phyloP scores from a whole-genome alignment of 352 stramenopile genomes.

The Phytopythium vexans region DNA sequence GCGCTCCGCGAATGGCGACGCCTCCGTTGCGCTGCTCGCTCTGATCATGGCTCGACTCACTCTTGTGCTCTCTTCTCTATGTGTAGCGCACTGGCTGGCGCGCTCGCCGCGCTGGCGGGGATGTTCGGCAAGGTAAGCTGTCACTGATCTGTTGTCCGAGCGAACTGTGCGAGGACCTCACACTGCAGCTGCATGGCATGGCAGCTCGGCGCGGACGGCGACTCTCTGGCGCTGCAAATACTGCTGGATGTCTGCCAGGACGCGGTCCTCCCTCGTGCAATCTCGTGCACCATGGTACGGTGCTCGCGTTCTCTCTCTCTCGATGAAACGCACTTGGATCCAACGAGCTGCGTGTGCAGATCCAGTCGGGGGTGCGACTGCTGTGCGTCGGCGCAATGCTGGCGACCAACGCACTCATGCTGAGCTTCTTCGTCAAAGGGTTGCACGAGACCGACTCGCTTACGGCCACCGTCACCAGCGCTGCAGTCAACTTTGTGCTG shows the following conservation, averaged over 20 bases:
- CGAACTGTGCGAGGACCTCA: neutral
- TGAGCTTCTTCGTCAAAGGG: conserved; percentile 77
- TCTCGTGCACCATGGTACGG: conserved; percentile 13
- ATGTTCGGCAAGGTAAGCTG: conserved; percentile 47
- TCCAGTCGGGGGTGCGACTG: conserved; percentile 32
- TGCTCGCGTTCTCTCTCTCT: neutral
- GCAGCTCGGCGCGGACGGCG: conserved; percentile 35
- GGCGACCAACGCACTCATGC: conserved; percentile 67
- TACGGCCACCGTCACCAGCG: conserved; percentile 80
- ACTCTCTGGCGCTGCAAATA: conserved; percentile 21
- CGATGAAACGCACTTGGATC: neutral
- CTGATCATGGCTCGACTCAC: too few species aligned
- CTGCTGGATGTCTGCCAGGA: conserved; percentile 19
- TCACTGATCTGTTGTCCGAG: neutral
- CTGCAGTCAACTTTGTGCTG: conserved; percentile 79
- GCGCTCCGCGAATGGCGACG: too few species aligned
- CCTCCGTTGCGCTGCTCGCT: too few species aligned
- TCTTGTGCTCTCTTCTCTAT: too few species aligned
- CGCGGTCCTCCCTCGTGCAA: conserved; percentile 1
- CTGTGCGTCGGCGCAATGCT: conserved; percentile 71
- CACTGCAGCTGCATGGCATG: neutral
- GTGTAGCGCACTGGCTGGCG: conserved; percentile 46
- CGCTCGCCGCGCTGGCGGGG: conserved; percentile 50
- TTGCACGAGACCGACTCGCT: conserved; percentile 85
- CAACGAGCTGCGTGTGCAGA: conserved; percentile 2